Evolutionary conservation across 768 basidiomycete genomes (phyloP).

Genomic region (Myochromella boudieri): DNA sequence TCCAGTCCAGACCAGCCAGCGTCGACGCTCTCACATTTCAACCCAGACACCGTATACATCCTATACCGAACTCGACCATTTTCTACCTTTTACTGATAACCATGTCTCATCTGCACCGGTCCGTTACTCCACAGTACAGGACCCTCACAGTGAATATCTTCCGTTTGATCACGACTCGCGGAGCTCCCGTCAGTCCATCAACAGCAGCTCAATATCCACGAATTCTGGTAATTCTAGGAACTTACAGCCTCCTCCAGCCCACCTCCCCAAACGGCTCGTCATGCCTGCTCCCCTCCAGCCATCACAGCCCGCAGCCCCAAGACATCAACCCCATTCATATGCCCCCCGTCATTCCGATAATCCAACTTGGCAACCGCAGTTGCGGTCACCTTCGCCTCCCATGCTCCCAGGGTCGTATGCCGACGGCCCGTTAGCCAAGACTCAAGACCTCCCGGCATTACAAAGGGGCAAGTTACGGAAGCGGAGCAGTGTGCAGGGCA

Average conservation of each 20-base stretch:
- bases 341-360: conserved; percentile 6
- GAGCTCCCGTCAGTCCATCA: conserved; percentile 15
- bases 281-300: conserved; percentile 71
- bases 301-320: conserved; percentile 16
- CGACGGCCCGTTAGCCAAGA: conserved; percentile 12
- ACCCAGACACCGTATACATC: background rate
- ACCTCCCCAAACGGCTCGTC: conserved; percentile 65
- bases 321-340: conserved; percentile 14
- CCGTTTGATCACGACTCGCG: conserved; percentile 2
- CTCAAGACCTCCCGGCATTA: conserved; percentile 21
- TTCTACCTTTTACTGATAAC: conserved; percentile 12
- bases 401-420: conserved; percentile 1
- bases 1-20: conserved; percentile 1
- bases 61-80: conserved; percentile 9
- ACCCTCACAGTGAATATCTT: too few relatives aligned
- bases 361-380: conserved; percentile 14
- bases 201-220: conserved; percentile 14
- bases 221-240: conserved; percentile 15
- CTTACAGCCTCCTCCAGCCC: conserved; percentile 23
- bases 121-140: too few relatives aligned
- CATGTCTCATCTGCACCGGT: background rate
- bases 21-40: background rate
- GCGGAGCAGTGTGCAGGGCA: conserved; percentile 17
- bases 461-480: conserved; percentile 28
- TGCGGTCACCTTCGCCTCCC: conserved; percentile 10